Base-by-base conservation (phyloP, 2,329 filamentous ascomycete genomes). In the Magnaporthales sp. region DNA sequence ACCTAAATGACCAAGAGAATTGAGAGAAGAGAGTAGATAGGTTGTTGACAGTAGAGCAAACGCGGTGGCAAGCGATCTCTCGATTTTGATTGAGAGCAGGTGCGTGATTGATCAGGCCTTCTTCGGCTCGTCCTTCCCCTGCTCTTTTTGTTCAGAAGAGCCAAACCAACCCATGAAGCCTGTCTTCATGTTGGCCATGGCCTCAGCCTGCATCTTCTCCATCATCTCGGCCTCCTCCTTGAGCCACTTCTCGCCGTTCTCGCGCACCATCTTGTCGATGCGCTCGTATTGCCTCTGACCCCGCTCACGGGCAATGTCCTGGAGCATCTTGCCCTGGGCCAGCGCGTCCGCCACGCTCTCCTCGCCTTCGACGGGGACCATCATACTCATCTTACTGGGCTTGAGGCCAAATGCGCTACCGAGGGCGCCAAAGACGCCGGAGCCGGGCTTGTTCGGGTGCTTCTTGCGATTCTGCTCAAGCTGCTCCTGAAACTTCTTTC, bases 251-350 rank as follows among this genome's bases (percentile, higher is more conserved):
- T 94, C 92, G 65, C 93, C 95, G 75, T 98, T 95, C 77, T 96
- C 91, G 62, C 90, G 86, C 72, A 99, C 96, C 80, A 97, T 91
- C 79, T 89, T 89, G 78, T 98, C 94, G 69, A 98, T 84, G 71
- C 89, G 80, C 81, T 96, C 87, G 79, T 98, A 99, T 78, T 93
- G 91, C 77, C 90, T 89, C 80, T 93, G 91, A 38, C 95, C 95
- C 64, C 93, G 86, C 80, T 99, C 95, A 64, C 95, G 89, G 64
- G 95, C 93, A 77, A 96, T 89, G 75, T 99, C 95, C 79, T 93
- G 93, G 71, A 97, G 82, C 92, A 98, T 97, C 86, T 98, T 99
- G 73, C 94, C 95, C 78, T 97, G 89, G 2, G 91, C 89, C 69
- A 95, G 86, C 13, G 91, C 92, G 75, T 96, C 92, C 2, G 85